These are phyloP conservation scores for Blepharisma stoltei DNA, from an alignment of 73 alveolate genomes.

Conservation along the genomic window DNA sequence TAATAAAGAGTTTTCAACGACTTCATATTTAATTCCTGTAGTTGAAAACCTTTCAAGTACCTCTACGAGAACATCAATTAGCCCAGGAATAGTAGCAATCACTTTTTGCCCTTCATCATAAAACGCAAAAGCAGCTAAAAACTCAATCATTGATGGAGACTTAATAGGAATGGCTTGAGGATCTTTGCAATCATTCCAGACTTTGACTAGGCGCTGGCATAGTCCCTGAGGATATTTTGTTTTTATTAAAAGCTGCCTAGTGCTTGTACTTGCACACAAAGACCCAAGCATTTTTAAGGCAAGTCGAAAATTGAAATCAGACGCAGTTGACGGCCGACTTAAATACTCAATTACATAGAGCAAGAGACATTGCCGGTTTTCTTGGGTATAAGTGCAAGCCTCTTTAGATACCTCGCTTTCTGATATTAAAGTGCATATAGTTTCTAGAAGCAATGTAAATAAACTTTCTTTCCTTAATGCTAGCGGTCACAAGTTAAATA, in stretches of 20 bases:
- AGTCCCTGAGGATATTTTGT: constrained; percentile 21
- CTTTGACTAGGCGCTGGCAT: background rate
- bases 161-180: background rate
- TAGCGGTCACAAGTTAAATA: background rate
- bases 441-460: background rate
- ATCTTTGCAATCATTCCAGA: constrained; percentile 1
- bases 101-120: constrained; percentile 26
- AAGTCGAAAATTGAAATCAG: background rate
- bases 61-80: constrained; percentile 16
- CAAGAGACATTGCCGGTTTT: background rate
- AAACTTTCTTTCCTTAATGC: background rate
- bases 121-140: background rate
- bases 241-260: constrained; percentile 12
- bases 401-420: background rate
- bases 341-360: background rate
- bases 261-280: background rate
- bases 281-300: constrained; percentile 11
- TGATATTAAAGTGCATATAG: constrained; percentile 13
- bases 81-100: constrained; percentile 1
- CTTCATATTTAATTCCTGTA: background rate
- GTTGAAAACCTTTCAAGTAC: constrained; percentile 1
- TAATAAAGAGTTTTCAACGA: constrained; percentile 8
- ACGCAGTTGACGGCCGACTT: background rate
- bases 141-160: constrained; percentile 18
- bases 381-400: background rate